These are phyloP conservation scores for Vigna radiata DNA, from an alignment of 306 rosid species.

Conservation along the genomic window DNA sequence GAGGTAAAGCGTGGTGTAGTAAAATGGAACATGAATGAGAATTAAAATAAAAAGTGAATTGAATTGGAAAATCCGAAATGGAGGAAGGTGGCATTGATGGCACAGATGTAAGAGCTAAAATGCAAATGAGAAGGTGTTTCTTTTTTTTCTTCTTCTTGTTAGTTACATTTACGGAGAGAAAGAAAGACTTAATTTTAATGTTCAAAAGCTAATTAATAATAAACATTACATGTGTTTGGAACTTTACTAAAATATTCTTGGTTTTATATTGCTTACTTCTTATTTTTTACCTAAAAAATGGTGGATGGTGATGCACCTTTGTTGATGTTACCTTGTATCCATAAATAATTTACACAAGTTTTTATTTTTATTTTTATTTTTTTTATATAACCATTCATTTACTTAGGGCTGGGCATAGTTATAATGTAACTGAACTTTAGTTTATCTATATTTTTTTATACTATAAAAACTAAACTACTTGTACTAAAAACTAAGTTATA, in stretches of 20 bases:
- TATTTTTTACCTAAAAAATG: constrained; percentile 10
- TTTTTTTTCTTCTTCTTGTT: neutral
- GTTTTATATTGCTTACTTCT: constrained; percentile 7
- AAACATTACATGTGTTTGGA: neutral
- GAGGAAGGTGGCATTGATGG: constrained; percentile 38
- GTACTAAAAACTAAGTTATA: too few species aligned
- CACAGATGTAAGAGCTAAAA: neutral
- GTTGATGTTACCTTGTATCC: neutral
- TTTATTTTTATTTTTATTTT: neutral
- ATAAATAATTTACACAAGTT: neutral
- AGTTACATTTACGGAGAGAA: neutral
- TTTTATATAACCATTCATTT: neutral
- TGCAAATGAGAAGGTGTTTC: constrained; percentile 19
- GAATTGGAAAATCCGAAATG: neutral
- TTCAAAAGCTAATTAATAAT: neutral
- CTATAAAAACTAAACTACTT: too few species aligned
- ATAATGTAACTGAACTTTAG: too few species aligned
- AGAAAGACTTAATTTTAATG: neutral
- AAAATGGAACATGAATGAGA: neutral
- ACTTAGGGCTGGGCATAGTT: too few species aligned
- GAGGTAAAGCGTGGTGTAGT: constrained; percentile 14
- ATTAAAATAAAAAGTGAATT: constrained; percentile 3
- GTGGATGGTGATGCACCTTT: constrained; percentile 19
- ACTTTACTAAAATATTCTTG: constrained; percentile 39
- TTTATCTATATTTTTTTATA: too few species aligned